Base-by-base conservation (phyloP, 805 yeast species). In the Candida bentonensis region DNA sequence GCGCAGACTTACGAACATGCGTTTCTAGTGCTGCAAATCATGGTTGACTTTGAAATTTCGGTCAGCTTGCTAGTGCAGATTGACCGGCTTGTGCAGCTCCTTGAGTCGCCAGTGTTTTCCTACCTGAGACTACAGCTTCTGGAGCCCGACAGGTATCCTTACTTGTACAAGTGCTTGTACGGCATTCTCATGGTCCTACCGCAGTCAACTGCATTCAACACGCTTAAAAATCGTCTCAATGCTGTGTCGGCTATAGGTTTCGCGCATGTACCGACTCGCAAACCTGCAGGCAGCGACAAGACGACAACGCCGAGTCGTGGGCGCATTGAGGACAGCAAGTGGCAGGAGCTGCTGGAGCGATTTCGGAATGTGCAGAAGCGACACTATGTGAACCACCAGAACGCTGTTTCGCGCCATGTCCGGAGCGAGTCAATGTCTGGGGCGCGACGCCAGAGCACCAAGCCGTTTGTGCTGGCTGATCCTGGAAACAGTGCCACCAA, bases 121-220 rank as follows among this genome's bases (percentile, higher is more conserved):
- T 78, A 82, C 53, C 69, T 88, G 50, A 73, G 98, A 47, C 66
- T 92, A 44, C 96, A 89, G 61, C 66, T 92, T n/a, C 65, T 92
- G 41, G 94, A 85, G 55, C 96, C 96, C 1, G 84, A 79, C 41
- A 75, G 73, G 49, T 73, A 82, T 57, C 94, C 94, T 1, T 82
- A 73, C 54, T 64, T 92, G 26, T 84, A 81, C 68, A 85, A 86
- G 57, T 83, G 95, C 44, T 70, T 92, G 23, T 92, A 86, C 59
- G 98, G 97, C 1, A 72, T 92, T 23, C 66, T 92, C 47, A 92
- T 92, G 98, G 70, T 92, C 3, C 63, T 92, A 42, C 98, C 98
- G 0, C 98, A 92, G 59, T 85, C 96, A 0, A 73, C 84, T 11
- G 95, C 97, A 0, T 92, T 85, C 58, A 77, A 73, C n/a, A 76